Evolutionary conservation across 352 stramenopile species (phyloP), one percentile per base, ranked within the genome.

Genomic region (Globisporangium orthogonon): DNA sequence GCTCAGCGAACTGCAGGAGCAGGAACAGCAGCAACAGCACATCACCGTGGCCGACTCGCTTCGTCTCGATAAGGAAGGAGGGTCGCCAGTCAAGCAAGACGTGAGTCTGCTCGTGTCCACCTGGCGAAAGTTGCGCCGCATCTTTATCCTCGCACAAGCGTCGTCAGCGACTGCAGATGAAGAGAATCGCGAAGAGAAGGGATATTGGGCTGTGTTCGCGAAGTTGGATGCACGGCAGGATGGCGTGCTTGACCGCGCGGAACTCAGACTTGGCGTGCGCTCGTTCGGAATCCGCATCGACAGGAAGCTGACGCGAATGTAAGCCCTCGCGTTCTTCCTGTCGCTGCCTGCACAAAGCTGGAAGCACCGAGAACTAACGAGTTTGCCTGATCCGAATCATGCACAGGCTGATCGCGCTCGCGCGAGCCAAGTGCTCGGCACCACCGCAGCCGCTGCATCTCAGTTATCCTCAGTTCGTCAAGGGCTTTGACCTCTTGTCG

Each of bases 231-330:
- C 62, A 10, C 73, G 74, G 14, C 61, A 64, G 37, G 72, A 85
- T 41, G 74, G 78, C 5, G 63, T 83, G 2, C 58, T 93, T 2
- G 80, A 93, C 61, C 76, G 83, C 7, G 73, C 76, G 7, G 74
- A 87, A 41, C 70, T 93, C 55, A 76, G 80, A 29, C n/a, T 69
- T 18, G 80, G 80, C 0, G 52, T 74, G 15, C 61, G 66, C 23
- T 61, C 62, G 33, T 84, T 89, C 18, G 72, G 77, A 0, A 52
- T 93, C 10, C 64, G 76, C 4, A 67, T 93, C 15, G 66, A 86
- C 52, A 73, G 83, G 1, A 75, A 75, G 30, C 69, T 91, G 58
- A 86, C 80, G 7, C 74, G 83, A 37, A 76, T 74, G 67, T 87
- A 71, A 33, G 71, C 62, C n/a, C 28, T n/a, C 33, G 33, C 5